Evolutionary conservation across 306 rosid species (phyloP).

Genomic region (Nissolia schottii): DNA sequence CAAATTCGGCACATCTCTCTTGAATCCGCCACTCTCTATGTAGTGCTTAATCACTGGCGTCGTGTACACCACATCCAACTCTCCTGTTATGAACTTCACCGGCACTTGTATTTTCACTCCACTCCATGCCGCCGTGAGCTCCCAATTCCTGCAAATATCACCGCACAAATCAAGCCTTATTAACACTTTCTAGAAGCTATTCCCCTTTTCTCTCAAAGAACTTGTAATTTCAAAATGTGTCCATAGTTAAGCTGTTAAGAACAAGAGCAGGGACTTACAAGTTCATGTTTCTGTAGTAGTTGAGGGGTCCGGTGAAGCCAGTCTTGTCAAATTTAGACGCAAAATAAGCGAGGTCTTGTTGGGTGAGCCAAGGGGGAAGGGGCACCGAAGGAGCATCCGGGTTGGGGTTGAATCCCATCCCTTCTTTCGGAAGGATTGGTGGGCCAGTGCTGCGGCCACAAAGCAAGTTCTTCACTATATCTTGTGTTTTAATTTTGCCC

Average conservation of each 20-base stretch:
- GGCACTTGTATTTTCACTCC: slow-evolving; percentile 30
- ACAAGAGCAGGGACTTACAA: not conserved
- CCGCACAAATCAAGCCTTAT: not conserved
- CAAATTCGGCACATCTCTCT: slow-evolving; percentile 34
- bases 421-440: slow-evolving; percentile 33
- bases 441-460: slow-evolving; percentile 29
- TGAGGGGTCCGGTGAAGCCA: slow-evolving; percentile 41
- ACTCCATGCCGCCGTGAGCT: slow-evolving; percentile 32
- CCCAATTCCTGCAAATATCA: slow-evolving; percentile 37
- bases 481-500: not conserved
- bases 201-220: no score
- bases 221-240: no score
- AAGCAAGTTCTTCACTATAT: slow-evolving; percentile 25
- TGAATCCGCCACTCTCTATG: slow-evolving; percentile 31
- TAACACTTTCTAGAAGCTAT: no score
- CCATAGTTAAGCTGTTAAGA: no score
- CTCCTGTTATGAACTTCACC: slow-evolving; percentile 38
- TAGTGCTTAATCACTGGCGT: slow-evolving; percentile 10
- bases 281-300: slow-evolving; percentile 39
- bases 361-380: slow-evolving; percentile 42
- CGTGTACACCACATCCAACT: slow-evolving; percentile 31
- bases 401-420: slow-evolving; percentile 16
- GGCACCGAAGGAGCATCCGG: not conserved
- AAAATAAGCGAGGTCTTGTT: slow-evolving; percentile 40
- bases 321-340: slow-evolving; percentile 39